A percentile compares a stretch with the other conserved stretches of the same genome.
phyloP scores from a whole-genome alignment of 176 grass and related monocot species.

The Aegilops bicornis region DNA sequence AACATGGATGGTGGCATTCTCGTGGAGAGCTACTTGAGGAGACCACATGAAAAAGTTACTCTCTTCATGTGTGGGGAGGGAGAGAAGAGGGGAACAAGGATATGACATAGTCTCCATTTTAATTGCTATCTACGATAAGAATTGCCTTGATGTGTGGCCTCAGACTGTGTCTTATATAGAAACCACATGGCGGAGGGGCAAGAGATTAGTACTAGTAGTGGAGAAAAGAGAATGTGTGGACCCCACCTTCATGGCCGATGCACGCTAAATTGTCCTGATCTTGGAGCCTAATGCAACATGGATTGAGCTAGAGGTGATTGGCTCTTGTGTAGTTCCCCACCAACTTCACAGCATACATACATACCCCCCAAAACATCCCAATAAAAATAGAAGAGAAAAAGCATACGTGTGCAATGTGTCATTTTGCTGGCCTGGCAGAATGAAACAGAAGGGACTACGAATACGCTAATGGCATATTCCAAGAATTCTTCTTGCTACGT shows the following conservation, averaged over 20 bases:
- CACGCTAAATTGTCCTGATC: conserved; percentile 30
- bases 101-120: conserved; percentile 49
- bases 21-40: conserved; percentile 20
- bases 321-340: conserved; percentile 25
- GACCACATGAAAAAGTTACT: conserved; percentile 23
- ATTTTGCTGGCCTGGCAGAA: conserved; percentile 26
- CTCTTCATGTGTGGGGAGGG: conserved; percentile 40
- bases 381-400: background rate
- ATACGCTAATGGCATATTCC: conserved; percentile 38
- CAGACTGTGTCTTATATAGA: conserved; percentile 34
- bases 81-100: conserved; percentile 41
- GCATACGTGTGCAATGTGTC: background rate
- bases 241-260: conserved; percentile 6
- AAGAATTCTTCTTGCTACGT: conserved; percentile 20
- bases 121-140: conserved; percentile 25
- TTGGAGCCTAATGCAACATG: conserved; percentile 19
- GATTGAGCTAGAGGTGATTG: conserved; percentile 19
- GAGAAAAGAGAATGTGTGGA: conserved; percentile 9
- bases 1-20: conserved; percentile 14
- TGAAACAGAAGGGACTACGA: conserved; percentile 19
- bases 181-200: background rate
- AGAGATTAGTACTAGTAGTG: background rate
- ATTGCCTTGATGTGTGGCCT: background rate
- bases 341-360: conserved; percentile 27
- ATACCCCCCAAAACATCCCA: conserved; percentile 10